These are phyloP conservation scores for Gossypium turneri DNA, from an alignment of 345 rosid genomes.

Conservation along the genomic window DNA sequence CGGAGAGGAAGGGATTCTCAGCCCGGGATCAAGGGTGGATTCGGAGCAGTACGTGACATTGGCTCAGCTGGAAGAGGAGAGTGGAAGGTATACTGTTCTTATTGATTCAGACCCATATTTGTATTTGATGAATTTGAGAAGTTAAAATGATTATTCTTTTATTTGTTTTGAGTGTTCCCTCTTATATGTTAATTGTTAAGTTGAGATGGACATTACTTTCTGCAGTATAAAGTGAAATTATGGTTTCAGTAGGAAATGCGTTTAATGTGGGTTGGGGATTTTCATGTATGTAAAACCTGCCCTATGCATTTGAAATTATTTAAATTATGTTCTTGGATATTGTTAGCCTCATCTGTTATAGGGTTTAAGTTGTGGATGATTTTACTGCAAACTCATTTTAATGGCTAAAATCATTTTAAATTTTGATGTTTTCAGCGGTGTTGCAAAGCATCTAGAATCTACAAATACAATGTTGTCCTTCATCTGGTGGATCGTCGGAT, in stretches of 20 bases:
- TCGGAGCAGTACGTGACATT: conserved; percentile 59
- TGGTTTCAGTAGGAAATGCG: not conserved
- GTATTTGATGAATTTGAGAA: not conserved
- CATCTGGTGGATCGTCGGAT: conserved; percentile 99
- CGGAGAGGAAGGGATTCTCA: conserved; percentile 46
- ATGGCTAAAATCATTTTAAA: conserved; percentile 13
- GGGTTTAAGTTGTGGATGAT: not conserved
- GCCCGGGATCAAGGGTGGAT: conserved; percentile 41
- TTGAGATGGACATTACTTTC: not conserved
- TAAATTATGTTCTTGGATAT: not conserved
- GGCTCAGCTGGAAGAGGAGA: conserved; percentile 58
- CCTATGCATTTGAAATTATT: not conserved
- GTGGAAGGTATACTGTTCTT: conserved; percentile 43
- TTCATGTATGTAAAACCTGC: not conserved
- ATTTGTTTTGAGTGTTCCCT: not conserved
- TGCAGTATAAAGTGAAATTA: too few relatives aligned
- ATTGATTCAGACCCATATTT: not conserved
- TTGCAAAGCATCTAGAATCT: conserved; percentile 89
- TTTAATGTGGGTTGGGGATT: not conserved
- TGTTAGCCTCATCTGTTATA: not conserved
- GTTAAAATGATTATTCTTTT: not conserved
- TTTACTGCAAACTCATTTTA: not conserved
- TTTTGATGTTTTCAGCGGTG: conserved; percentile 34
- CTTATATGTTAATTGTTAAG: not conserved
- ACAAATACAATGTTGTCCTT: conserved; percentile 98